Conservation (phyloP, 1,284 basidiomycete species). For the Thelephora terrestris region DNA sequence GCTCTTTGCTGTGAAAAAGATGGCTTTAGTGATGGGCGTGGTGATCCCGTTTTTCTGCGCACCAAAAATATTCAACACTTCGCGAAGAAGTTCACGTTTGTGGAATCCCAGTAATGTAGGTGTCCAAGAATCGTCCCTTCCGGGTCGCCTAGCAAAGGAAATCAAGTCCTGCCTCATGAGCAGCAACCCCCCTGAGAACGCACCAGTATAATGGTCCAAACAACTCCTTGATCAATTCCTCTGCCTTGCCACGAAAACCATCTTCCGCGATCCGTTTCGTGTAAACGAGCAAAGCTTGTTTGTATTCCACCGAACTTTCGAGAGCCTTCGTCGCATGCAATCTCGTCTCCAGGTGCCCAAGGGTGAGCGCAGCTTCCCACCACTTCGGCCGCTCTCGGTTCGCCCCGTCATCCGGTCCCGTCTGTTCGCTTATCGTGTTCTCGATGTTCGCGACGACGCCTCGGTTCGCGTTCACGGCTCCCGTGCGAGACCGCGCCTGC, state of each 20-base stretch:
- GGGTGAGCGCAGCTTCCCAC: conserved; percentile 70
- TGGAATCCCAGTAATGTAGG: conserved; percentile 55
- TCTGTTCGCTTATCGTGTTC: conserved; percentile 40
- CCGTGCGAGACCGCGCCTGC: conserved; percentile 54
- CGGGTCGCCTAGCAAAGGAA: conserved; percentile 44
- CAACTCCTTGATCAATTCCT: conserved; percentile 80
- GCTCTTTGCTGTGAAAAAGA: conserved; percentile 43
- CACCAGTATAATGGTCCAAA: conserved; percentile 83
- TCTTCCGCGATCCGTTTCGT: conserved; percentile 79
- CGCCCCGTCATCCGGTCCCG: conserved; percentile 22
- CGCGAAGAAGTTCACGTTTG: conserved; percentile 73
- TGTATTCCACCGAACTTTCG: conserved; percentile 78
- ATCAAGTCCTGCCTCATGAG: background rate
- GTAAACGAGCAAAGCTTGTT: conserved; percentile 63
- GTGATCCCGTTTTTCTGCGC: conserved; percentile 14
- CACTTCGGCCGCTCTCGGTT: conserved; percentile 47
- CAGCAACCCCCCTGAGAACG: conserved; percentile 17
- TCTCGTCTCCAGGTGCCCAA: conserved; percentile 78
- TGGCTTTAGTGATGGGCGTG: conserved; percentile 4
- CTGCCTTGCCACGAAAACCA: conserved; percentile 74
- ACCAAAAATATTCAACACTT: conserved; percentile 74
- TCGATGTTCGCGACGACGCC: conserved; percentile 48
- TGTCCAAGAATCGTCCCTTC: conserved; percentile 52
- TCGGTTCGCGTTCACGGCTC: conserved; percentile 28
- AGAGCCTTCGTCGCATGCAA: conserved; percentile 62